These are phyloP conservation scores for Fusarium neocosmosporiellum DNA, from an alignment of 2,329 filamentous ascomycete genomes.

Conservation along the genomic window DNA sequence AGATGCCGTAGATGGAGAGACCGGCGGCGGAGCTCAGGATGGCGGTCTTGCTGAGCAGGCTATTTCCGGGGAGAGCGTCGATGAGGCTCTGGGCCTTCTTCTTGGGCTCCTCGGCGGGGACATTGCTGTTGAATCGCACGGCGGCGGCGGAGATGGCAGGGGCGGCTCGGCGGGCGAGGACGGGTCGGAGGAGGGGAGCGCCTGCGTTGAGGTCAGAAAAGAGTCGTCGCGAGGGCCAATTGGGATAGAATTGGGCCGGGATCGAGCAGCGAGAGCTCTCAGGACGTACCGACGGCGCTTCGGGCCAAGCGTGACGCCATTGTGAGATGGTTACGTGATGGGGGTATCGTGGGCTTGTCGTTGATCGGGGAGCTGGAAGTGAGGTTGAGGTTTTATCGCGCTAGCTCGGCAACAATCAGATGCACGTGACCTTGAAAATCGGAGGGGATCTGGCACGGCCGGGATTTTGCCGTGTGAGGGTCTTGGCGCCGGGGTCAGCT, in stretches of 20 bases:
- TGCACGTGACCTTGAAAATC: slow-evolving; percentile 50
- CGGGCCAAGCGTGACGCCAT: slow-evolving; percentile 99
- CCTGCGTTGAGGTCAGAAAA: slow-evolving; percentile 62
- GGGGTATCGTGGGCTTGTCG: slow-evolving; percentile 59
- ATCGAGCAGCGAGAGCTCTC: slow-evolving; percentile 19
- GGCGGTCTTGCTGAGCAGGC: slow-evolving; percentile 93
- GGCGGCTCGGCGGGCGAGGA: slow-evolving; percentile 78
- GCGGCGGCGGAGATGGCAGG: slow-evolving; percentile 78
- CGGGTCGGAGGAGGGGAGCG: slow-evolving; percentile 90
- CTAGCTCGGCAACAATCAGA: slow-evolving; percentile 53
- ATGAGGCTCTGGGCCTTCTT: slow-evolving; percentile 97
- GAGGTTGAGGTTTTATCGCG: slow-evolving; percentile 64
- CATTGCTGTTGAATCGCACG: slow-evolving; percentile 77
- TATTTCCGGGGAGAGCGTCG: slow-evolving; percentile 92
- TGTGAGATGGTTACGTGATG: slow-evolving; percentile 72
- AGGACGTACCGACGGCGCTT: slow-evolving; percentile 88
- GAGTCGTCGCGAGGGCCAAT: slow-evolving; percentile 44
- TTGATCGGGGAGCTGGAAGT: slow-evolving; percentile 58
- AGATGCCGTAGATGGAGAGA: slow-evolving; percentile 93
- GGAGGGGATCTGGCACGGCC: slow-evolving; percentile 39
- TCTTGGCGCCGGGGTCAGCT: slow-evolving; percentile 2
- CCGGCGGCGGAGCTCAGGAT: slow-evolving; percentile 94
- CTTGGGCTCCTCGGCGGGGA: slow-evolving; percentile 90
- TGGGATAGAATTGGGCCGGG: slow-evolving; percentile 30
- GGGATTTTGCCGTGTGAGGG: slow-evolving; percentile 40